Evolutionary conservation across 768 basidiomycete genomes (phyloP).

Genomic region (Rhodotorula paludigena): DNA sequence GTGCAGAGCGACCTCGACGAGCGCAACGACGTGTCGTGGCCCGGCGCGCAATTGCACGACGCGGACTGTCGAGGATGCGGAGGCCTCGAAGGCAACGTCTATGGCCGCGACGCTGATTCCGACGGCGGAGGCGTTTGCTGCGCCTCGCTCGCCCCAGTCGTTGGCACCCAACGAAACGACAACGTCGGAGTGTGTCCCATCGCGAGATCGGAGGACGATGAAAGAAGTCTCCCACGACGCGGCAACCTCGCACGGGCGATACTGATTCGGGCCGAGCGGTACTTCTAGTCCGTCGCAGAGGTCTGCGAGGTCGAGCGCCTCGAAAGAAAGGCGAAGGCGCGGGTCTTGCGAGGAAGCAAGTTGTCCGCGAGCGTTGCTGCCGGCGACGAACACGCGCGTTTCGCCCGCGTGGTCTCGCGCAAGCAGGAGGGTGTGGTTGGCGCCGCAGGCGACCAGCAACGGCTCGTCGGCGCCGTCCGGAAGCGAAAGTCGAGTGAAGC

Average conservation of each 20-base stretch:
- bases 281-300: neutral
- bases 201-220: conserved; percentile 53
- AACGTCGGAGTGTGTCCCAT: conserved; percentile 30
- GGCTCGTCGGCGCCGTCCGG: conserved; percentile 42
- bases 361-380: conserved; percentile 67
- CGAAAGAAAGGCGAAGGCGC: neutral
- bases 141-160: conserved; percentile 76
- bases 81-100: neutral
- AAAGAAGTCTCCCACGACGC: conserved; percentile 83
- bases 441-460: conserved; percentile 60
- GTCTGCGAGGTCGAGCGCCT: neutral
- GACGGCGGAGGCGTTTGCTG: conserved; percentile 47
- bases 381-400: conserved; percentile 63
- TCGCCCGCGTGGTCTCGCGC: conserved; percentile 38
- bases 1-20: neutral
- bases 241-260: conserved; percentile 52
- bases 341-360: conserved; percentile 45
- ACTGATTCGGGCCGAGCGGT: neutral
- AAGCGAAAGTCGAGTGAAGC: conserved; percentile 7
- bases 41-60: conserved; percentile 59
- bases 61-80: conserved; percentile 31
- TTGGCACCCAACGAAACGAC: conserved; percentile 76
- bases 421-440: conserved; percentile 73
- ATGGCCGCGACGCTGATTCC: conserved; percentile 14
- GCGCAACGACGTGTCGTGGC: conserved; percentile 64